Evolutionary conservation across 345 rosid genomes (phyloP), one percentile per base, ranked within the genome.

Genomic region (Kandelia obovata): DNA sequence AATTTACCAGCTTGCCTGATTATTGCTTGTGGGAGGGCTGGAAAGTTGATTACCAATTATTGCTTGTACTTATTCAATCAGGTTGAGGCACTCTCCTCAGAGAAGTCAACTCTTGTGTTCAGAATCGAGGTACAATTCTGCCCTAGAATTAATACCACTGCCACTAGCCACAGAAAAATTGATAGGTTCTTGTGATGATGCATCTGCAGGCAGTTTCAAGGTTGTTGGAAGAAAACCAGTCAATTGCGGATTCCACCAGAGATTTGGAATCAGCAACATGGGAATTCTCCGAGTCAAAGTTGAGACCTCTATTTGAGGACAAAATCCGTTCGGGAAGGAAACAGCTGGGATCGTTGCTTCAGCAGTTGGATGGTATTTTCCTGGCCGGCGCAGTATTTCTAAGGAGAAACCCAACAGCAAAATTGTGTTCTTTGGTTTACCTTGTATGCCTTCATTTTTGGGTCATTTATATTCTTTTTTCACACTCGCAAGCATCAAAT

Each of bases 21-120:
- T 39, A 39, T 10, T 39, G 47, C 47, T 39, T 15, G 17, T 43
- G 49, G 49, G 49, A 43, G 49, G 49, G 16, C 59, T 56, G 8
- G 28, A 23, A 56, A 27, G 13, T n/a, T 47, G 34, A 21, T 39
- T 34, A 7, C 37, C 37, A 7, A 7, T 34, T 34, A 34, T 34
- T 34, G 37, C 9, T 34, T 32, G 13, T 61, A 35, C 55, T 58
- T 57, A 28, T 53, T 75, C 62, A 67, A 30, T 69, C 85, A 94
- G 97, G 96, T 89, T 30, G 98, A 94, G 83, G 86, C 89, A 5
- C 88, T 95, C 53, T 89, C 96, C 67, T 89, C 99, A 1, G 96
- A 95, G 78, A 95, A 95, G 90, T 89, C 97, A 43, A 95, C 96
- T 32, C 68, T 89, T 21, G 20, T 64, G 4, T 86, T 95, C 77